Evolutionary conservation across 2,329 filamentous ascomycete genomes (phyloP).

Genomic region (Dactylellina haptotyla): DNA sequence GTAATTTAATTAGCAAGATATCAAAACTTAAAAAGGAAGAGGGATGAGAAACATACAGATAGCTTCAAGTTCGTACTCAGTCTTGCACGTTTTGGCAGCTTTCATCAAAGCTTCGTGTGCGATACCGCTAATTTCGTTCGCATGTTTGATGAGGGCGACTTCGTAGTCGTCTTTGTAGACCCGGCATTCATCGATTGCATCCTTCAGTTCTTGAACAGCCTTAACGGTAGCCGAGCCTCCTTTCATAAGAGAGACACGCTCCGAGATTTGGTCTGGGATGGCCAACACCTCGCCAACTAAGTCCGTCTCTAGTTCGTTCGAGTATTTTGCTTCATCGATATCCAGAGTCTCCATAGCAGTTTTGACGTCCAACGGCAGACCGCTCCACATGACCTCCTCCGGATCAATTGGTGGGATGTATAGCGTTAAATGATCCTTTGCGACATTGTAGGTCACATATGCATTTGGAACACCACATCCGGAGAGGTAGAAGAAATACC

Average conservation of each 20-base stretch:
- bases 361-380: slow-evolving; percentile 78
- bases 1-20: slow-evolving; percentile 3
- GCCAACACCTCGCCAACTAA: slow-evolving; percentile 69
- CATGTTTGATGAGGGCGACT: slow-evolving; percentile 76
- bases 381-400: slow-evolving; percentile 93
- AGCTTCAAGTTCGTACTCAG: slow-evolving; percentile 85
- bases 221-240: slow-evolving; percentile 67
- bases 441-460: slow-evolving; percentile 82
- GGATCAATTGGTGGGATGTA: slow-evolving; percentile 90
- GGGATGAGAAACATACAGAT: slow-evolving; percentile 63
- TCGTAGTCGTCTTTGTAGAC: slow-evolving; percentile 80
- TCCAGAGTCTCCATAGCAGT: slow-evolving; percentile 83
- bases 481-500: slow-evolving; percentile 94
- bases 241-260: slow-evolving; percentile 73
- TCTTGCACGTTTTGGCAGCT: slow-evolving; percentile 37
- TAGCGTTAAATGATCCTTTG: slow-evolving; percentile 76
- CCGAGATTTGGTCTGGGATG: slow-evolving; percentile 80
- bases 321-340: slow-evolving; percentile 79
- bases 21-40: not conserved
- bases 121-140: slow-evolving; percentile 74
- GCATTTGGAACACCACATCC: slow-evolving; percentile 85
- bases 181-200: slow-evolving; percentile 74
- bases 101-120: slow-evolving; percentile 63
- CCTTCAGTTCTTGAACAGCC: slow-evolving; percentile 63
- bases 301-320: slow-evolving; percentile 77